Conservation (phyloP, 179 eudicot genomes). For the Spergularia azorica region DNA sequence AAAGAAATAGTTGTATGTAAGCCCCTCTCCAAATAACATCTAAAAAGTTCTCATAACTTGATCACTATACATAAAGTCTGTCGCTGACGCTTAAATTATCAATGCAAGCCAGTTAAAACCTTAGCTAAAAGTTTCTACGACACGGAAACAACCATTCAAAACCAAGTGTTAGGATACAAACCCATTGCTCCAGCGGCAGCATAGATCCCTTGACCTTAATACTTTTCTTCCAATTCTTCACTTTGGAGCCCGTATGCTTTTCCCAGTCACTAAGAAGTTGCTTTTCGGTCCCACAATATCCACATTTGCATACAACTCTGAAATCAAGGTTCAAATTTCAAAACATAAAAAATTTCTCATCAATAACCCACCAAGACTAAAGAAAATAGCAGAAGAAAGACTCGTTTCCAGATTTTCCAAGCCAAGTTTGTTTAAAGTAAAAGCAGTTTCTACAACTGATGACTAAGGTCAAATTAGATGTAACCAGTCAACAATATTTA, state of each 20-base stretch:
- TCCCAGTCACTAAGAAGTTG: constrained; percentile 79
- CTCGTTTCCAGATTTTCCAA: not conserved
- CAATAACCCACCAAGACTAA: constrained; percentile 12
- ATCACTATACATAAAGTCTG: not conserved
- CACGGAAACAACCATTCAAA: not conserved
- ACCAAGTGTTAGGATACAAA: constrained; percentile 37
- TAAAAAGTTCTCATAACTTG: not conserved
- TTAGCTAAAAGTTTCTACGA: constrained; percentile 1
- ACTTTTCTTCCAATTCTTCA: constrained; percentile 72
- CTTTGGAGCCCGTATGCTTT: constrained; percentile 68
- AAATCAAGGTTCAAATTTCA: constrained; percentile 5
- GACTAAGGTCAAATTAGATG: not conserved
- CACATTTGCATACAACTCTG: constrained; percentile 74
- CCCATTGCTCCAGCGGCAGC: constrained; percentile 75
- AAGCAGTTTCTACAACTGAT: not conserved
- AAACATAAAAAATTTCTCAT: not conserved
- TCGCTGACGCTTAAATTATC: not conserved
- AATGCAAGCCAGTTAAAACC: constrained; percentile 4
- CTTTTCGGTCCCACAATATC: constrained; percentile 57
- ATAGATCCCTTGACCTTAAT: constrained; percentile 62
- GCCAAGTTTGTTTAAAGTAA: not conserved
- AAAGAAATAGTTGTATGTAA: not conserved
- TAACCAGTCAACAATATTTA: too few species aligned
- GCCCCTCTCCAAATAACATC: not conserved
- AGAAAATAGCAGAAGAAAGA: not conserved